Base-by-base conservation (phyloP, 2,329 filamentous ascomycete genomes). In the Aureobasidium pullulans region DNA sequence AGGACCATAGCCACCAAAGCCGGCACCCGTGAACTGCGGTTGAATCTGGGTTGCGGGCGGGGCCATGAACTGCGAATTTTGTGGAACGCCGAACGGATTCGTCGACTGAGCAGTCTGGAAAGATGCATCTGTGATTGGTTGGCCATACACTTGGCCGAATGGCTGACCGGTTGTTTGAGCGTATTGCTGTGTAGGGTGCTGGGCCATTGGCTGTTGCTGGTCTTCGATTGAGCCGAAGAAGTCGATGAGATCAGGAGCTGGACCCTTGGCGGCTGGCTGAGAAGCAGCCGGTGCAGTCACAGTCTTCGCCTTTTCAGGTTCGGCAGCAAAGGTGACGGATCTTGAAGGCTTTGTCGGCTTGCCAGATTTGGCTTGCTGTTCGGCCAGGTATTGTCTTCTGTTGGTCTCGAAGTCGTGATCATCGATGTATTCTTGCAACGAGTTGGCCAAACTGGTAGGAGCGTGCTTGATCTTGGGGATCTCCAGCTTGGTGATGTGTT, bases 391-490 rank as follows among this genome's bases (percentile, higher is more conserved):
- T 71, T 99, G 94, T 66, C 91, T 81, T 62, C 94, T 83, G 67
- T 97, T 94, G 59, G 92, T 82, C 67, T 99, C 94, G 68, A 99
- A 99, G 72, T 99, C 94, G 3, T 90, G 86, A 68, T 99, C 94
- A 63, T 92, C 87, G 47, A 99, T 78, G 70, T 99, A 97, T 66
- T 99, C 94, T 71, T 97, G 91, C 29, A 99, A 81, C 59, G 96
- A 90, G 29, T 86, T 86, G 15, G 90, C 89, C 56, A 99, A 76
- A 69, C 94, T 96, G 1, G 95, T 92, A 1, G 94, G 95, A 6
- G 94, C 94, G 71, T 99, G 94, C 76, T 96, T 97, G 65, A 99
- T 81, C 76, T 96, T 96, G 9, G 94, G 94, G 7, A 99, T 95
- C 69, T 96, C 90, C 40, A 99, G 83, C 62, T 93, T 82, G 5